Evolutionary conservation across 225 moss, liverwort and hornwort genomes (phyloP).

Genomic region (Bryum argenteum): DNA sequence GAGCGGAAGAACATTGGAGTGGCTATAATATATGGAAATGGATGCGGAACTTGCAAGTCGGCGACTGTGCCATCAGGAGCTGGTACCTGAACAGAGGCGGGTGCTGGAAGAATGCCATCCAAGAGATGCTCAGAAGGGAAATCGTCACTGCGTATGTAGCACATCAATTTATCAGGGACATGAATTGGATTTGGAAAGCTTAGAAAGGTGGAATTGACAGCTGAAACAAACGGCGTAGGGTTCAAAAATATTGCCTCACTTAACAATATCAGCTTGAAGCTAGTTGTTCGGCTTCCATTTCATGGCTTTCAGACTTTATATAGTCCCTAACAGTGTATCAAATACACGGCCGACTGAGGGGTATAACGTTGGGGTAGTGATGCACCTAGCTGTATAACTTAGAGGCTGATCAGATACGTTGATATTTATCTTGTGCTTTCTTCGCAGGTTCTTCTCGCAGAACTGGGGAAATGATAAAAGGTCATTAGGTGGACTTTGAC

Average conservation of each 20-base stretch:
- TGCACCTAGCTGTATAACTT: slow-evolving; percentile 6
- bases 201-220: slow-evolving; percentile 7
- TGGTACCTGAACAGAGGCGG: slow-evolving; percentile 20
- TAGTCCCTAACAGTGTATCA: slow-evolving; percentile 1
- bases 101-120: slow-evolving; percentile 26
- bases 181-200: slow-evolving; percentile 3
- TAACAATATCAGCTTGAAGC: neutral
- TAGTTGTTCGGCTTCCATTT: neutral
- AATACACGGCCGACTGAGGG: neutral
- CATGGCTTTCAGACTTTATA: slow-evolving; percentile 12
- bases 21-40: slow-evolving; percentile 22
- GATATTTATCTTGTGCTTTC: slow-evolving; percentile 8
- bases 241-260: slow-evolving; percentile 2
- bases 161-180: slow-evolving; percentile 5
- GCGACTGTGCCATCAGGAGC: slow-evolving; percentile 21
- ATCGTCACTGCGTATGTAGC: neutral
- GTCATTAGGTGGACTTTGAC: slow-evolving; percentile 9
- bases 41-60: slow-evolving; percentile 21
- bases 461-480: slow-evolving; percentile 21
- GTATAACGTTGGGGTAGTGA: neutral
- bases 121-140: slow-evolving; percentile 15
- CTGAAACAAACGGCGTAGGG: slow-evolving; percentile 9
- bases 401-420: slow-evolving; percentile 1
- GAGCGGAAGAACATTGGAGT: slow-evolving; percentile 15
- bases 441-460: slow-evolving; percentile 23